Percentiles rank a stretch among this genome's conserved stretches.
These are phyloP conservation scores for Gamsiella multidivaricata DNA, from an alignment of 192 early-diverging fungal species.

Conservation along the genomic window DNA sequence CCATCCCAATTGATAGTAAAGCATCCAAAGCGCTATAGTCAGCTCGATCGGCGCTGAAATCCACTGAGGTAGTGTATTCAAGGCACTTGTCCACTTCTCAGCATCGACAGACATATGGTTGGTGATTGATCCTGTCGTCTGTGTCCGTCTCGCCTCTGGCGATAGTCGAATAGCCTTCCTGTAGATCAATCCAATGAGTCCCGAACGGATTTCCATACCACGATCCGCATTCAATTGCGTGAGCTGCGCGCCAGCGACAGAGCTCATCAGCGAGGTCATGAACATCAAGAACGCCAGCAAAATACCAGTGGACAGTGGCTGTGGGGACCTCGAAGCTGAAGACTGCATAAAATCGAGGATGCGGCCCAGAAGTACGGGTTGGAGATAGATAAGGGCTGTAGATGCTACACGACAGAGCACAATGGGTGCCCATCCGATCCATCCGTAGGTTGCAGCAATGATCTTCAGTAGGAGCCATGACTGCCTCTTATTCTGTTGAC, in stretches of 20 bases:
- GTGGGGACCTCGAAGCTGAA: not conserved
- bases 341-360: constrained; percentile 36
- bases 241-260: constrained; percentile 18
- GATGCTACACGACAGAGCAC: constrained; percentile 14
- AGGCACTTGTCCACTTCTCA: constrained; percentile 61
- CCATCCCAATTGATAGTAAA: constrained; percentile 40
- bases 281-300: constrained; percentile 30
- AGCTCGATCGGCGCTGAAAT: constrained; percentile 58
- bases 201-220: constrained; percentile 46
- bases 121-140: constrained; percentile 39
- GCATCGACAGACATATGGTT: constrained; percentile 78
- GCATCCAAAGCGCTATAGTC: constrained; percentile 30
- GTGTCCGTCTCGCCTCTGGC: constrained; percentile 46
- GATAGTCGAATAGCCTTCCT: constrained; percentile 82
- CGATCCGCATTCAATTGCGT: constrained; percentile 31
- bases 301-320: constrained; percentile 12
- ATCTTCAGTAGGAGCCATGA: constrained; percentile 27
- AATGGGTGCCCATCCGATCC: constrained; percentile 35
- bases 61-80: constrained; percentile 38
- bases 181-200: constrained; percentile 69
- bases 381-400: constrained; percentile 26
- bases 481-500: not conserved
- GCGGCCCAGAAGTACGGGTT: constrained; percentile 27
- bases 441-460: constrained; percentile 11
- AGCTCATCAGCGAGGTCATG: constrained; percentile 18